Evolutionary conservation across 176 grass and related monocot genomes (phyloP).

Genomic region (Oryza rufipogon): DNA sequence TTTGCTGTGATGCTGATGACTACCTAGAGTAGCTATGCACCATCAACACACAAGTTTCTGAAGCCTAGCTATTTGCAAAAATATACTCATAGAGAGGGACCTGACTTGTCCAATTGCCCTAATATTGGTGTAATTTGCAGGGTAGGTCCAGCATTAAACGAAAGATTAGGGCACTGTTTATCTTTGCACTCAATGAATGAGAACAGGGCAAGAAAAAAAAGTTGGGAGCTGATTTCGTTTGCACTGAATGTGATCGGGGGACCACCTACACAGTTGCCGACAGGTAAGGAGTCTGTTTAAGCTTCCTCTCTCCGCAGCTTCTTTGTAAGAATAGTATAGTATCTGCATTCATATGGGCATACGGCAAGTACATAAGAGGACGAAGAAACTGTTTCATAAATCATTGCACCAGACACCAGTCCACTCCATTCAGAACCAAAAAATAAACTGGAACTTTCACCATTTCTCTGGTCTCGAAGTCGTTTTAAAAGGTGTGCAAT

Average conservation of each 20-base stretch:
- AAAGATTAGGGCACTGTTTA: not conserved
- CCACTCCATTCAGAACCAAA: not conserved
- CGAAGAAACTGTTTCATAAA: not conserved
- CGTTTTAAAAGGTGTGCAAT: too few relatives aligned
- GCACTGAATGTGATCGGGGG: conserved; percentile 42
- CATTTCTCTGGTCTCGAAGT: not conserved
- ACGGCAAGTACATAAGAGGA: not conserved
- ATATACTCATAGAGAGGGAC: not conserved
- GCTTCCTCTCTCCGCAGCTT: not conserved
- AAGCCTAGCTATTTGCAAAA: not conserved
- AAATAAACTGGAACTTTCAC: not conserved
- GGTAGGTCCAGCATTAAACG: not conserved
- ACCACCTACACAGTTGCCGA: conserved; percentile 46
- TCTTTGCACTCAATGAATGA: not conserved
- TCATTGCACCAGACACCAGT: conserved; percentile 4
- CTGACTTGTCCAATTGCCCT: not conserved
- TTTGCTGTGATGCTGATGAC: conserved; percentile 29
- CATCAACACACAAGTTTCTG: not conserved
- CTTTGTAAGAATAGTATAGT: not conserved
- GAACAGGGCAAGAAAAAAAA: not conserved
- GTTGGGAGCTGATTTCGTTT: conserved; percentile 2
- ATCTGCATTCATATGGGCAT: not conserved
- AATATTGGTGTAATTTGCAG: conserved; percentile 3
- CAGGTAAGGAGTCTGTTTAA: not conserved
- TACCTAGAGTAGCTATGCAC: not conserved